Evolutionary conservation across 345 rosid genomes (phyloP).

Genomic region (Citrus cavaleriei): DNA sequence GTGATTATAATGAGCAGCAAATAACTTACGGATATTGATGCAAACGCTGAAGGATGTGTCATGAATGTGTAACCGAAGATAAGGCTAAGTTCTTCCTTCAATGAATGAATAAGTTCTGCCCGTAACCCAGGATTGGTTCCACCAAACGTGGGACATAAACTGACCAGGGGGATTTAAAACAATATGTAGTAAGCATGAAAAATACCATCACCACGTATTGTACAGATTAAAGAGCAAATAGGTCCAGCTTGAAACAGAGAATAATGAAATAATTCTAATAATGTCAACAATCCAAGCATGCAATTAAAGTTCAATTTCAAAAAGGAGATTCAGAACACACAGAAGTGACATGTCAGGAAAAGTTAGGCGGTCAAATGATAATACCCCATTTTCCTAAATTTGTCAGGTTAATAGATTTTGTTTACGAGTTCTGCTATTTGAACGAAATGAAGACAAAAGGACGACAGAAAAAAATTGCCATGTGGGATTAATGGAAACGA

Average conservation of each 20-base stretch:
- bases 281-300: not conserved
- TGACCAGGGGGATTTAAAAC: constrained; percentile 13
- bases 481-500: too few relatives aligned
- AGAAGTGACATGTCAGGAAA: too few relatives aligned
- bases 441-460: too few relatives aligned
- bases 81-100: constrained; percentile 71
- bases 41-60: constrained; percentile 74
- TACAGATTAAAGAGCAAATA: not conserved
- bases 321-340: not conserved
- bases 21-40: constrained; percentile 71
- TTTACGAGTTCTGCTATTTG: too few relatives aligned
- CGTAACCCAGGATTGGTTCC: constrained; percentile 90
- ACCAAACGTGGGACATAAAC: constrained; percentile 79
- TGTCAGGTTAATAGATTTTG: too few relatives aligned
- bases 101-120: constrained; percentile 73
- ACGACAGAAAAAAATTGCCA: too few relatives aligned
- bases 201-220: not conserved
- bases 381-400: too few relatives aligned
- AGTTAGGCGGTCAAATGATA: too few relatives aligned
- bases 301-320: not conserved
- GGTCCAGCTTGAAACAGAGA: not conserved
- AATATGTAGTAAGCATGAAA: constrained; percentile 1
- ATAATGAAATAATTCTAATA: not conserved
- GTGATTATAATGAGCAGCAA: too few relatives aligned
- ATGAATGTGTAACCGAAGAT: constrained; percentile 66